These are phyloP conservation scores for Nicotiana undulata DNA, from an alignment of 257 asterid species.

Conservation along the genomic window DNA sequence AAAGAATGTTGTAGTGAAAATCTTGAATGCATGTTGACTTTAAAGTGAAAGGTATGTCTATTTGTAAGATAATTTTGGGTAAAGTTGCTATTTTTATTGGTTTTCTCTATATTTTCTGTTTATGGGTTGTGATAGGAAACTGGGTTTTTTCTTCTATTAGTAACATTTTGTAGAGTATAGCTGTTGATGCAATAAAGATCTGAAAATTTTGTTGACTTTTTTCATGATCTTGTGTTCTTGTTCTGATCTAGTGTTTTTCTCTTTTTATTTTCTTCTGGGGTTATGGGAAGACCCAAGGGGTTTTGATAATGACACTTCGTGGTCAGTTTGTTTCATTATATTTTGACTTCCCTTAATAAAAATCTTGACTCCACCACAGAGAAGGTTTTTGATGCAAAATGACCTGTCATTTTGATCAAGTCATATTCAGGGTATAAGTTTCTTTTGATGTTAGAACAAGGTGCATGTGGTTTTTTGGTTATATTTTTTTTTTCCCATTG, in stretches of 20 bases:
- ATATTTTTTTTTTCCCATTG: too few relatives aligned
- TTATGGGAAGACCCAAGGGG: too few relatives aligned
- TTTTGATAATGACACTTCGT: too few relatives aligned
- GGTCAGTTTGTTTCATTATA: too few relatives aligned
- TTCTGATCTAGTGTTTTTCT: neutral
- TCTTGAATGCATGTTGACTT: slow-evolving; percentile 32
- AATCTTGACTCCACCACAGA: too few relatives aligned
- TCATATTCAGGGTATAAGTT: too few relatives aligned
- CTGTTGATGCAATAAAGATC: slow-evolving; percentile 1
- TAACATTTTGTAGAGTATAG: neutral
- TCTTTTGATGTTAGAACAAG: too few relatives aligned
- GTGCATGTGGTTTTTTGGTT: too few relatives aligned
- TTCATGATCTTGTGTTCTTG: neutral
- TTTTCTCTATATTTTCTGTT: neutral
- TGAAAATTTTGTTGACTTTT: neutral
- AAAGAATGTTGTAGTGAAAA: slow-evolving; percentile 2
- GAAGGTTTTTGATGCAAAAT: too few relatives aligned
- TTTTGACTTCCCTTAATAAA: too few relatives aligned
- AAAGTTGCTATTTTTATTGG: slow-evolving; percentile 18
- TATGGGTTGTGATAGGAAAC: slow-evolving; percentile 8
- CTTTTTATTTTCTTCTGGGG: neutral
- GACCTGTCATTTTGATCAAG: too few relatives aligned
- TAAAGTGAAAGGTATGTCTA: slow-evolving; percentile 3
- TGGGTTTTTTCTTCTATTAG: neutral
- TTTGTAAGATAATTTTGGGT: slow-evolving; percentile 9